Percentiles rank a stretch among this genome's conserved stretches.
phyloP scores from a whole-genome alignment of 2,329 filamentous ascomycete genomes.

The Fusarium caatingaense region DNA sequence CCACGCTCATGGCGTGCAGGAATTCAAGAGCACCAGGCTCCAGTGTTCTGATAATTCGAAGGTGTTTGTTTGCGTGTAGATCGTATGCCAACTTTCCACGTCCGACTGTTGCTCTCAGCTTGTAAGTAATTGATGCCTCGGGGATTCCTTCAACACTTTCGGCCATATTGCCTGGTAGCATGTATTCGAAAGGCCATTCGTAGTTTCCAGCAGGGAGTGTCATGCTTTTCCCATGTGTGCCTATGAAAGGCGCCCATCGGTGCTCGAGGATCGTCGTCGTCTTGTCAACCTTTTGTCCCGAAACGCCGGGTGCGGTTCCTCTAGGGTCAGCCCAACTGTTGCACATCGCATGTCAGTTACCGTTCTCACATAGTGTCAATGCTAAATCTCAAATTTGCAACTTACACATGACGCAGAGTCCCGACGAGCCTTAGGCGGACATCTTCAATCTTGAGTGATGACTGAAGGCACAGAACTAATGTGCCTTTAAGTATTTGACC shows the following conservation, averaged over 20 bases:
- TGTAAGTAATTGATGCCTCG: conserved; percentile 89
- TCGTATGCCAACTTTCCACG: conserved; percentile 91
- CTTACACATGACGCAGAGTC: conserved; percentile 73
- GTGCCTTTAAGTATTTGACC: conserved; percentile 80
- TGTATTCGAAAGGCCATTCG: conserved; percentile 82
- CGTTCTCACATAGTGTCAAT: neutral
- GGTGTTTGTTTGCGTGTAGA: conserved; percentile 80
- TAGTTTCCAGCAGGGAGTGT: conserved; percentile 80
- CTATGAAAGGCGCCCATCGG: conserved; percentile 75
- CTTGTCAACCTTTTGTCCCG: conserved; percentile 69
- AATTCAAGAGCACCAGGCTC: conserved; percentile 81
- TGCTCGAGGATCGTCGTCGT: conserved; percentile 73
- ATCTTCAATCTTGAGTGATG: conserved; percentile 77
- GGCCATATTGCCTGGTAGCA: conserved; percentile 76
- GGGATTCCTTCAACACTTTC: conserved; percentile 92
- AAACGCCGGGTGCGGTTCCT: conserved; percentile 67
- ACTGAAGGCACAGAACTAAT: conserved; percentile 77
- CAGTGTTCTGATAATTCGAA: conserved; percentile 82
- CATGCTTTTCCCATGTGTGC: conserved; percentile 65
- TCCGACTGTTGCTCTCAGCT: conserved; percentile 88
- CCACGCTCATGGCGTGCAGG: conserved; percentile 90
- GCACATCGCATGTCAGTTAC: conserved; percentile 26
- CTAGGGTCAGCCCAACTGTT: conserved; percentile 64
- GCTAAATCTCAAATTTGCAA: conserved; percentile 29
- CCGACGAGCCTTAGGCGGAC: conserved; percentile 78